Percentiles rank a stretch among this genome's conserved stretches.
phyloP scores from a whole-genome alignment of 257 asterid genomes.

The Solanum corneliomulleri region DNA sequence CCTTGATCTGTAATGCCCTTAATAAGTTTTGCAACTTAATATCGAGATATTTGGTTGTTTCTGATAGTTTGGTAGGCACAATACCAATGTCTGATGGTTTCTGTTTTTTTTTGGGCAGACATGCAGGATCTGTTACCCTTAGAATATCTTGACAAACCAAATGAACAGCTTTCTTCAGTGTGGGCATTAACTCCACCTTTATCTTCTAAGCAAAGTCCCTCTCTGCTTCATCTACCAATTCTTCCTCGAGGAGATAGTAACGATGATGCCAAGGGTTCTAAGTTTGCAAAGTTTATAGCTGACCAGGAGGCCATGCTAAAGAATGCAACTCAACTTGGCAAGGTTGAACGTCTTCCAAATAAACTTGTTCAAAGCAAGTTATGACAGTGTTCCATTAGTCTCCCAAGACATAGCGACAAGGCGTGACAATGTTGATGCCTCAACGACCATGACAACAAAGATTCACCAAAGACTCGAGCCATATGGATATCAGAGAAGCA shows the following conservation, averaged over 20 bases:
- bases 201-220: constrained; percentile 54
- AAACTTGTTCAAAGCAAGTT: constrained; percentile 53
- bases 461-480: not conserved
- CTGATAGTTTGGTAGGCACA: not conserved
- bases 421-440: not conserved
- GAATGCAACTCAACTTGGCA: constrained; percentile 27
- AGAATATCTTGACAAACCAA: constrained; percentile 68
- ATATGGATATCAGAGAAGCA: not conserved
- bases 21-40: not conserved
- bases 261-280: constrained; percentile 63
- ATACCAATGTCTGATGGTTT: not conserved
- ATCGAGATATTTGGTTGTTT: not conserved
- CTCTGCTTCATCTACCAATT: constrained; percentile 28
- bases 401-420: not conserved
- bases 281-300: constrained; percentile 77
- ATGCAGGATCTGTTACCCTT: constrained; percentile 48
- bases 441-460: not conserved
- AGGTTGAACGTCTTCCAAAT: constrained; percentile 16
- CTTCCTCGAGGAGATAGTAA: constrained; percentile 29
- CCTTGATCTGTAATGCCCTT: not conserved
- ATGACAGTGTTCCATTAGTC: constrained; percentile 15
- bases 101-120: constrained; percentile 24
- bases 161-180: constrained; percentile 65
- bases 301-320: constrained; percentile 52
- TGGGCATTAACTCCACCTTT: constrained; percentile 90